These are phyloP conservation scores for Euclidium syriacum DNA, from an alignment of 345 rosid genomes.

Conservation along the genomic window DNA sequence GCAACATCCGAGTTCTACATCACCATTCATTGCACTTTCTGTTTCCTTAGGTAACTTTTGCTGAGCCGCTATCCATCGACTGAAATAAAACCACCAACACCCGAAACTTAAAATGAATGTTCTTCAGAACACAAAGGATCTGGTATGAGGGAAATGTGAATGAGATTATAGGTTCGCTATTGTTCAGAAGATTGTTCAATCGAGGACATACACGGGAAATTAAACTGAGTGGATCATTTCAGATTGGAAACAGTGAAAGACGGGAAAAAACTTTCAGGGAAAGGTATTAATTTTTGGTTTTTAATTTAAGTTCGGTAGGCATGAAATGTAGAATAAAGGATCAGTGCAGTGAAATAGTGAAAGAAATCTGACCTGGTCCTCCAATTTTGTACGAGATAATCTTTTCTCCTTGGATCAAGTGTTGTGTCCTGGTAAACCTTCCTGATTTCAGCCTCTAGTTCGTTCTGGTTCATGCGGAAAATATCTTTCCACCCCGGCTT, in stretches of 20 bases:
- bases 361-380: constrained; percentile 60
- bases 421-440: constrained; percentile 82
- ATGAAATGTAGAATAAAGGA: background rate
- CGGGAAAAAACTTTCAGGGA: background rate
- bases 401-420: constrained; percentile 91
- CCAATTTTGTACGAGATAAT: constrained; percentile 76
- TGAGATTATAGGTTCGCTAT: constrained; percentile 7
- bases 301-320: background rate
- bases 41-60: constrained; percentile 61
- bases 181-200: background rate
- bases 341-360: constrained; percentile 43
- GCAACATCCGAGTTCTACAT: constrained; percentile 46
- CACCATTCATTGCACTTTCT: constrained; percentile 43
- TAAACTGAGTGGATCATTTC: background rate
- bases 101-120: background rate
- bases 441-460: constrained; percentile 84
- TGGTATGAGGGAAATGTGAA: background rate
- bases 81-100: constrained; percentile 27
- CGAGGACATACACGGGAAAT: background rate
- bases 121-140: background rate
- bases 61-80: constrained; percentile 91
- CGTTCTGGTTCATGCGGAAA: constrained; percentile 90
- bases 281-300: background rate
- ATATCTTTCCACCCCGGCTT: constrained; percentile 98
- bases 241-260: background rate